These are phyloP conservation scores for Cryptosporidium tyzzeri DNA, from an alignment of 169 alveolate genomes.

Conservation along the genomic window DNA sequence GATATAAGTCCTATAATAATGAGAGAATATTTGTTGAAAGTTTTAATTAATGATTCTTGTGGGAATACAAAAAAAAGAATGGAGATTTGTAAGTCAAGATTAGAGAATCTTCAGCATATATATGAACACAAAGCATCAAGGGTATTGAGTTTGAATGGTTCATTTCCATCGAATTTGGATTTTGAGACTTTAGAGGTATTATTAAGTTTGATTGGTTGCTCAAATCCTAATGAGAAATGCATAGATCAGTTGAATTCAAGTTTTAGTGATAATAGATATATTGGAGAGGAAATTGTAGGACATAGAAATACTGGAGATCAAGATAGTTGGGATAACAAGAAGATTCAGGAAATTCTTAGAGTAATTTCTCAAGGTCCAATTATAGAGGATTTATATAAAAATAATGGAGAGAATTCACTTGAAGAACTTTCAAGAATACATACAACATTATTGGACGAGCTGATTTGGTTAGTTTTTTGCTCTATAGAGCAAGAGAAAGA, in stretches of 20 bases:
- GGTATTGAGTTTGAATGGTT: conserved; percentile 47
- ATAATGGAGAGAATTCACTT: neutral
- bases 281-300: neutral
- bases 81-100: conserved; percentile 18
- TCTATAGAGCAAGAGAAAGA: neutral
- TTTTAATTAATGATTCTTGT: neutral
- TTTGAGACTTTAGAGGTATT: conserved; percentile 24
- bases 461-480: neutral
- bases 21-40: conserved; percentile 3
- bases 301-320: neutral
- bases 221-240: neutral
- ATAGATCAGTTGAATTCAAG: neutral
- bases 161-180: conserved; percentile 17
- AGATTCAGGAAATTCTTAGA: neutral
- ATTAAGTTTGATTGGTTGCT: neutral
- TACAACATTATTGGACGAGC: neutral
- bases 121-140: conserved; percentile 29
- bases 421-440: neutral
- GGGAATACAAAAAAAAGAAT: conserved; percentile 1
- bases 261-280: neutral
- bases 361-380: conserved; percentile 11
- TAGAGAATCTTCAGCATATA: conserved; percentile 21
- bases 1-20: neutral
- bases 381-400: neutral
- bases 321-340: neutral